Evolutionary conservation across 495 filamentous ascomycete species (phyloP), one percentile per base, ranked within the genome.

Genomic region (Penicillium coprophilum): DNA sequence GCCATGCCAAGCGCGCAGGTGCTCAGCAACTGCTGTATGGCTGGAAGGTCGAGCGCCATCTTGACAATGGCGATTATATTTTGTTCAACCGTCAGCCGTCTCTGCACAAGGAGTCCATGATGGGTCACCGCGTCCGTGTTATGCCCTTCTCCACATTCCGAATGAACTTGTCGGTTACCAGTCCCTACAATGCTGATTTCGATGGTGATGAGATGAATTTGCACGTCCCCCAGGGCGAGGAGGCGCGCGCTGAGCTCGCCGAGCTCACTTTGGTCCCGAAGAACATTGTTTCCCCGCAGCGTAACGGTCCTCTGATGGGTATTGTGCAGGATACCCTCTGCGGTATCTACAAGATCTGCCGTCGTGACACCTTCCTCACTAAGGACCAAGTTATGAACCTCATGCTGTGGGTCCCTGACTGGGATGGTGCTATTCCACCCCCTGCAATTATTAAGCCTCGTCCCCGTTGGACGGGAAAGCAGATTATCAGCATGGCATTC

Each of bases 161-260:
- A 31, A 81, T 99, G 21, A 99, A 99, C 64, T 73, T 99, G 56
- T 99, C 94, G 1, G 94, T 99, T 63, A 99, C 94, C 0, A 93
- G 92, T 40, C 94, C 94, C 2, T 99, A 99, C 77, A 99, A 99
- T 72, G 94, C 94, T 57, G 94, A 99, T 86, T 99, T 99, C 68
- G 94, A 99, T 68, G 94, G 94, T 60, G 94, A 99, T 72, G 94
- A 99, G 74, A 99, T 99, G 94, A 99, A 99, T 68, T 83, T 99
- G 72, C 94, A 99, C 80, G 95, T 99, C 40, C 95, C 94, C 8
- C 94, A 99, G 69, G 89, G 88, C 17, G 93, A 99, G 64, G 95
- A 99, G 72, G 90, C 94, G 21, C 85, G 94, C 11, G 93, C 94
- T 10, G 94, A 99, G 73, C 83, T 99, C 60, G 88, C 83, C 63